Base-by-base conservation (phyloP, 306 rosid species). In the Lathyrus tuberosus region DNA sequence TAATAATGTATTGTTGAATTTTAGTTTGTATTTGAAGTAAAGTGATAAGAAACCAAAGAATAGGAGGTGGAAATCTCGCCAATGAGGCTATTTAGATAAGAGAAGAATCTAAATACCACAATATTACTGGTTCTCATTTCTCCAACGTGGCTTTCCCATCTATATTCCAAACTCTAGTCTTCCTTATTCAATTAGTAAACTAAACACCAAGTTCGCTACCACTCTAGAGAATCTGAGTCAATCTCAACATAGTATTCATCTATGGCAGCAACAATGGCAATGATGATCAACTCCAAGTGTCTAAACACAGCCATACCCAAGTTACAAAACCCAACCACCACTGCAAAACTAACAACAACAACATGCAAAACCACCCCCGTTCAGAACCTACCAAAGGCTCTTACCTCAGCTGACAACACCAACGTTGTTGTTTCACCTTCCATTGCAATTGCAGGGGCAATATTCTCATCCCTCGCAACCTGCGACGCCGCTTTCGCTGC, bases 191-290 rank as follows among this genome's bases (percentile, higher is more conserved):
- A 31, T 53, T 53, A 68, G 10, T 4, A 35, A 43, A n/a, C n/a
- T n/a, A n/a, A 5, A 20, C 3, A 12, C 53, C 68, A 75, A 37
- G 41, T 54, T 40, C 30, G 1, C 47, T 30, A 2, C 38, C 44
- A 13, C 71, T 48, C 18, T 62, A 13, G 28, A 30, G 49, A 69
- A 60, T 58, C 37, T 17, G 49, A 31, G 35, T n/a, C 33, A 41
- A 3, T 35, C 62, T 37, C 44, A 42, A 14, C 46, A 15, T 8
- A 33, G 40, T 35, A 43, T 72, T 59, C 74, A 37, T 22, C n/a
- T 76, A 89, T 87, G 96, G 96, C 98, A 58, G 81, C 95, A 83
- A 88, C 96, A 8, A 82, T 88, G 87, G 86, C 91, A 30, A 81
- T 95, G 47, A 88, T 85, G 68, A 79, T 87, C 70, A 93, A 85